Base-by-base conservation (phyloP, 1,284 basidiomycete genomes). In the Salmacisia buchloeana region DNA sequence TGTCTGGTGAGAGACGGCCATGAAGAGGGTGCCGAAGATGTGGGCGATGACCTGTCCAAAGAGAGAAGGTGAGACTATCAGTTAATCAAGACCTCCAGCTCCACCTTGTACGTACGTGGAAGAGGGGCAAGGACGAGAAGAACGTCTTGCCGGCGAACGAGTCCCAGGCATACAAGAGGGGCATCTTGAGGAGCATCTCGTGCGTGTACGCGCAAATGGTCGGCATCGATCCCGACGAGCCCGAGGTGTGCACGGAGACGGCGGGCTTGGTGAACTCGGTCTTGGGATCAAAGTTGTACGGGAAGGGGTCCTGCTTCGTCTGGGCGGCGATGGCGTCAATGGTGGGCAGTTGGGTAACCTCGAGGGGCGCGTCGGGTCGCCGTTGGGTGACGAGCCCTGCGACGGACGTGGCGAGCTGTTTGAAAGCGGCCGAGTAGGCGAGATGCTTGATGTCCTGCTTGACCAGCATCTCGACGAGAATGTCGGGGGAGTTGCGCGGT, bases 131-230 rank as follows among this genome's bases (percentile, higher is more conserved):
- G 6, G 27, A 13, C n/a, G 27, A 31, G 25, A 33, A 2, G 4
- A 6, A 4, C 18, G 39, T n/a, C 39, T 43, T 5, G 18, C 39
- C 39, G 18, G 23, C 39, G 4, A 6, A 18, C 5, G 5, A 5
- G 5, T 43, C 39, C 7, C 4, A 18, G 18, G 15, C 18, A 4
- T 9, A 9, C 6, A 21, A 43, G 4, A 6, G 39, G 18, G 18
- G 7, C 6, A 43, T 43, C 3, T 43, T 18, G 3, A 54, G 29
- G 13, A 31, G 7, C 2, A 54, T 54, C 15, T 54, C 13, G 15
- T 54, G 49, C 3, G 49, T 54, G 27, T 54, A 54, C 7, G 49
- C 29, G 15, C 49, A 54, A n/a, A 54, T 54, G 13, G 25, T 54
- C 2, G 49, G 49, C 3, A 27, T 10, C 9, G 3, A 6, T 5